These are phyloP conservation scores for Arctostaphylos glauca DNA, from an alignment of 148 eudicot genomes.

Conservation along the genomic window DNA sequence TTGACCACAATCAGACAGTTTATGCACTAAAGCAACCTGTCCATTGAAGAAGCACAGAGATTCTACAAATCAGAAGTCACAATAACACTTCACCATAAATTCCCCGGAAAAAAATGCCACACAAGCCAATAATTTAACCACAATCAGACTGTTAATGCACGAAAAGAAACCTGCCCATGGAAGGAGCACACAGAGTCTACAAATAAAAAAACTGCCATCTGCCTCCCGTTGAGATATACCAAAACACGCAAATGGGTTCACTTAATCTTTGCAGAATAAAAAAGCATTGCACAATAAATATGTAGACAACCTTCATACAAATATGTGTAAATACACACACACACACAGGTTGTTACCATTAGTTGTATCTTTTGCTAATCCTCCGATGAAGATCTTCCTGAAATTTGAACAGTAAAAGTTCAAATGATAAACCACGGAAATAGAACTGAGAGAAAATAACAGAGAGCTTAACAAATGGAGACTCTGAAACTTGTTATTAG, in stretches of 20 bases:
- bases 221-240: neutral
- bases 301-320: neutral
- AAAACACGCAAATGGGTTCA: neutral
- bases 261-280: neutral
- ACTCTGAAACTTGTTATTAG: neutral
- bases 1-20: no score
- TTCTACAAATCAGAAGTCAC: no score
- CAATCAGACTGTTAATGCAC: neutral
- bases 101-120: neutral
- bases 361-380: constrained; percentile 59
- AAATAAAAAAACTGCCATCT: neutral
- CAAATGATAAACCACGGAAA: neutral
- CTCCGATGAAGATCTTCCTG: constrained; percentile 82
- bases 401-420: neutral
- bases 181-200: neutral
- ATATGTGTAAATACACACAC: neutral
- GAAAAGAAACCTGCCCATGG: neutral
- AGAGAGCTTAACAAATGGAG: no score
- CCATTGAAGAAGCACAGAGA: no score
- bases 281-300: no score
- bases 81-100: neutral
- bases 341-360: constrained; percentile 25
- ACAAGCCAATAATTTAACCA: neutral
- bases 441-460: no score
- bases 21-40: neutral